Evolutionary conservation across 805 yeast genomes (phyloP), one percentile per base, ranked within the genome.

Genomic region (Tetrapisispora nanseiensis): DNA sequence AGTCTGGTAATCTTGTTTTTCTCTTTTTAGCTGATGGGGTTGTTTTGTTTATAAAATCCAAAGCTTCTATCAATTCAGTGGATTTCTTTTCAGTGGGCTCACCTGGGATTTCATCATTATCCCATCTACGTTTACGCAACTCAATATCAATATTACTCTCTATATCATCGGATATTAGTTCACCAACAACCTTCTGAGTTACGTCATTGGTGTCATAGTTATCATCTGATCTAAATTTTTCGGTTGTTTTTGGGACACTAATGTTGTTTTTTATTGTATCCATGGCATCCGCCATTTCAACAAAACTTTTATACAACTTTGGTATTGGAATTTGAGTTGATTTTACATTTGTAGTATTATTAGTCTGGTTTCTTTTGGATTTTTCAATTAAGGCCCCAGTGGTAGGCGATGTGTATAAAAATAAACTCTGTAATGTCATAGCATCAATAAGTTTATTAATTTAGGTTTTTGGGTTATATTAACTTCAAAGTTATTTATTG

Each of bases 1-100:
- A 28, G 4, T 40, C 33, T 3, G 42, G 42, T 13, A 40, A 19
- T 22, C 42, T 27, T 29, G 8, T 16, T 18, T 21, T 33, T 29
- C 15, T 29, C 18, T 29, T 16, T 26, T 26, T 6, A 26, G n/a
- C 13, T 11, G 12, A 11, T 5, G 10, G 6, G 13, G 5, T 26
- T 5, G n/a, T 26, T 26, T 26, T 26, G 13, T 26, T 26, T 26
- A n/a, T 11, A 26, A 26, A 26, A 6, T 15, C 23, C 21, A 26
- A 18, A 16, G 22, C 31, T 26, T 29, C 27, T 7, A 37, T 13
- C 15, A 16, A 13, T 12, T 37, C 27, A n/a, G 33, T 9, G 19
- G 39, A 28, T 6, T 20, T 19, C 3, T 21, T 20, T 20, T n/a
- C n/a, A n/a, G n/a, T n/a, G n/a, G n/a, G n/a, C n/a, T n/a, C n/a